Base-by-base conservation (phyloP, 768 basidiomycete species). In the Lactifluus hygrophoroides region DNA sequence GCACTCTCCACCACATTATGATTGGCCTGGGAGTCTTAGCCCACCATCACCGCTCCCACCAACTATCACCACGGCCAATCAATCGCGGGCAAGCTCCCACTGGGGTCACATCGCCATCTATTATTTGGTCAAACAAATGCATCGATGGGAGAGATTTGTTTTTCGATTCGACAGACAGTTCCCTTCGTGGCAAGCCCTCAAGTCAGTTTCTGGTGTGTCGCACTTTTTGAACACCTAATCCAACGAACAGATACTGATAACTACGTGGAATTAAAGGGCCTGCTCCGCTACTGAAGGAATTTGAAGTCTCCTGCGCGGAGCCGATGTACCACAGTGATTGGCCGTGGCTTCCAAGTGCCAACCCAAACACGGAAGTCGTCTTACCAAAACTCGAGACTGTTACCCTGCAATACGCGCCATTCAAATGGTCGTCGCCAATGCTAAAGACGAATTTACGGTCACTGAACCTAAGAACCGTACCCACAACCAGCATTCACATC, bases 71-170 rank as follows among this genome's bases (percentile, higher is more conserved):
- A 66, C 54, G 56, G 65, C 52, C 57, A 70, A 50, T 49, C 68
- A 58, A 57, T 71, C 65, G 70, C 74, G 46, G 69, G 77, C 60
- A 17, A 84, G 80, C 61, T 76, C 80, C 60, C 84, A 87, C 54
- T 91, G 88, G 88, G 88, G 87, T 0, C 82, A 88, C 63, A 85
- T 91, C 32, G 85, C 84, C 0, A 81, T 90, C 45, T 89, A 78
- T 68, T 91, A 90, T 67, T 71, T 91, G 21, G 82, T 85, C 2
- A 81, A 87, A 64, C 85, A 89, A 68, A 90, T 90, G 82, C 82
- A 82, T 62, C 79, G 88, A 28, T 91, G 88, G 88, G 78, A 86
- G 66, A 77, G 88, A 23, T 91, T 91, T 64, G 78, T 90, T 11
- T 90, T 91, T 66, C 75, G 84, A 42, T 90, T 88, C 64, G 86